phyloP scores from a whole-genome alignment of 164 flowering plant genomes.

The Stephania cephalantha region DNA sequence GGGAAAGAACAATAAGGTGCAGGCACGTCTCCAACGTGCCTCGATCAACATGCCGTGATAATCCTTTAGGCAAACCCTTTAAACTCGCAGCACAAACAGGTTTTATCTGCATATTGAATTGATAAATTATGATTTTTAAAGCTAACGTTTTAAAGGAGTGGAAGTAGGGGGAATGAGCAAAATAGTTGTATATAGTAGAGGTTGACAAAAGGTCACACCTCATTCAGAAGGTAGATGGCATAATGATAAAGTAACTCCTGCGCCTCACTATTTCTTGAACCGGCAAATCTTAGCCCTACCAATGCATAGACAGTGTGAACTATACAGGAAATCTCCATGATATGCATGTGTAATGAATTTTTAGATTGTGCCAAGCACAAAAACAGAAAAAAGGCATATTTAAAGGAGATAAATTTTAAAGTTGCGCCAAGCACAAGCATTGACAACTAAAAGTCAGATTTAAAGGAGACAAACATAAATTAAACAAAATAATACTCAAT shows the following conservation, averaged over 20 bases:
- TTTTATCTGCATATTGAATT: constrained; percentile 60
- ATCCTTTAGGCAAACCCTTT: constrained; percentile 53
- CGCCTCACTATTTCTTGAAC: constrained; percentile 75
- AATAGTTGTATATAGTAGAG: neutral
- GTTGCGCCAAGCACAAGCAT: too few species aligned
- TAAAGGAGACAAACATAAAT: too few species aligned
- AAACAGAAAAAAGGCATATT: too few species aligned
- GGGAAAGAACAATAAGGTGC: constrained; percentile 82
- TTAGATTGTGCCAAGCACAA: neutral
- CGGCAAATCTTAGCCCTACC: constrained; percentile 90
- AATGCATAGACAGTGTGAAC: constrained; percentile 1
- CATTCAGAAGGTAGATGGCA: constrained; percentile 85
- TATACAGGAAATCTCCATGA: neutral
- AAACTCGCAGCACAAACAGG: constrained; percentile 47
- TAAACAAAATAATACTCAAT: too few species aligned
- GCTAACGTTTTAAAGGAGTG: neutral
- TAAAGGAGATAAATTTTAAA: too few species aligned
- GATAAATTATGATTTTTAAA: neutral
- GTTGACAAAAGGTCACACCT: constrained; percentile 39
- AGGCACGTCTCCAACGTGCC: constrained; percentile 84
- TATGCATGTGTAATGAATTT: neutral
- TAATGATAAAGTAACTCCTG: constrained; percentile 75
- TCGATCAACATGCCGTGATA: constrained; percentile 75
- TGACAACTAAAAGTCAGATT: too few species aligned
- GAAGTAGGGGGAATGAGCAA: constrained; percentile 1